A percentile compares a stretch with the other conserved stretches of the same genome.
Conservation (phyloP, 1,284 basidiomycete species). For the Melampsora larici-populina region DNA sequence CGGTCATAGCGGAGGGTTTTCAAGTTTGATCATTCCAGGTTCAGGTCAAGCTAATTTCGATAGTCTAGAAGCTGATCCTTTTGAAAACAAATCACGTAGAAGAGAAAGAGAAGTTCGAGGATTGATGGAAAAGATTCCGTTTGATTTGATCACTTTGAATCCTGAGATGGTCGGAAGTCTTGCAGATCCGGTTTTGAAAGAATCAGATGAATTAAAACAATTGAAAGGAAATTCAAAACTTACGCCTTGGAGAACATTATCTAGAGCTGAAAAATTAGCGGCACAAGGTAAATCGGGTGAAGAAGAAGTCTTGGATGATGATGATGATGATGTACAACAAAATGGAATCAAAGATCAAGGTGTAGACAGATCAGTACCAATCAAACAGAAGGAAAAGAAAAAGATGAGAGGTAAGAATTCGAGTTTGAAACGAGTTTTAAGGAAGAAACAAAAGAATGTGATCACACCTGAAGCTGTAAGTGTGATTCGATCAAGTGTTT, state of each 20-base stretch:
- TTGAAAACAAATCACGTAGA: conserved; percentile 75
- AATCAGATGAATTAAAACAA: conserved; percentile 17
- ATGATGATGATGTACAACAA: conserved; percentile 50
- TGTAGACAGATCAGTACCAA: conserved; percentile 49
- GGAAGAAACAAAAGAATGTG: conserved; percentile 50
- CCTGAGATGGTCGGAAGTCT: conserved; percentile 62
- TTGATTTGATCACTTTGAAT: conserved; percentile 89
- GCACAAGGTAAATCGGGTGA: conserved; percentile 70
- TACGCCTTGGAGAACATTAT: conserved; percentile 67
- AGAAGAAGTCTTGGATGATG: too few species aligned
- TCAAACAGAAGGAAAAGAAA: conserved; percentile 66
- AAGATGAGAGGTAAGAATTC: conserved; percentile 72
- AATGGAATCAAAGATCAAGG: conserved; percentile 54
- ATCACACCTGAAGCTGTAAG: conserved; percentile 40
- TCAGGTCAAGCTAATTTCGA: conserved; percentile 94
- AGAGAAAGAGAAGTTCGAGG: conserved; percentile 86
- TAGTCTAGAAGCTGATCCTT: conserved; percentile 87
- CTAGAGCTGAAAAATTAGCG: conserved; percentile 69
- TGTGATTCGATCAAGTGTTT: neutral
- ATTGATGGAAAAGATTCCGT: conserved; percentile 91
- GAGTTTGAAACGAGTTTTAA: conserved; percentile 72
- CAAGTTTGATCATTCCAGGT: conserved; percentile 82
- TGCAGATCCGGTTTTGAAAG: conserved; percentile 9
- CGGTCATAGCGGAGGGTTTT: conserved; percentile 67
- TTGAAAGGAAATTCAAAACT: conserved; percentile 48